A percentile compares a stretch with the other conserved stretches of the same genome.
phyloP scores from a whole-genome alignment of 2,329 filamentous ascomycete species.

The Epichloe baconii region DNA sequence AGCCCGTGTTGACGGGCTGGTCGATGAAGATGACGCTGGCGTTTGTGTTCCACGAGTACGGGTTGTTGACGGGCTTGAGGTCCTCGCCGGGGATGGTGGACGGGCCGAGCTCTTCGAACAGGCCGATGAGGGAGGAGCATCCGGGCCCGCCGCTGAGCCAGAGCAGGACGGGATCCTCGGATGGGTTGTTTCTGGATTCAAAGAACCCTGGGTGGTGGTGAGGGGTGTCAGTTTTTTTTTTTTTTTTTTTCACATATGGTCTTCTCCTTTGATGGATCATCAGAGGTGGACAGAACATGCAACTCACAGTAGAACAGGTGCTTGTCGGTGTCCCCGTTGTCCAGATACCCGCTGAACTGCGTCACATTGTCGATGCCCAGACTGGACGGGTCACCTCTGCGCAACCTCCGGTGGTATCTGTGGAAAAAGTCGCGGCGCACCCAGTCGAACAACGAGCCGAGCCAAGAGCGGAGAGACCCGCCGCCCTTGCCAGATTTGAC shows the following conservation, averaged over 20 bases:
- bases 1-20: slow-evolving; percentile 34
- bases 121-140: slow-evolving; percentile 20
- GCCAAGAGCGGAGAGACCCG: no score
- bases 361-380: slow-evolving; percentile 87
- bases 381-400: slow-evolving; percentile 72
- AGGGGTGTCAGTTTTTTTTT: neutral
- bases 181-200: slow-evolving; percentile 26
- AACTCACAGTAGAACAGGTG: slow-evolving; percentile 91
- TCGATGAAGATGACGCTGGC: slow-evolving; percentile 61
- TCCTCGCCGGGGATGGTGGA: slow-evolving; percentile 44
- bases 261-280: neutral
- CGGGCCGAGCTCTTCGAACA: slow-evolving; percentile 64
- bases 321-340: slow-evolving; percentile 92
- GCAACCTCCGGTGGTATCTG: slow-evolving; percentile 63
- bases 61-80: slow-evolving; percentile 32
- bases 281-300: neutral
- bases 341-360: slow-evolving; percentile 95
- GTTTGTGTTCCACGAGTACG: slow-evolving; percentile 49
- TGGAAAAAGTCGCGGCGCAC: accelerated
- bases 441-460: no score
- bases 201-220: slow-evolving; percentile 38
- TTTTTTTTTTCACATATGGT: no score
- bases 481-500: no score
- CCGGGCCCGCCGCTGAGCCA: slow-evolving; percentile 33
- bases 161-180: slow-evolving; percentile 34